A percentile compares a stretch with the other conserved stretches of the same genome.
Conservation (phyloP, 1,139 yeast genomes). For the Zygoascus sp. region DNA sequence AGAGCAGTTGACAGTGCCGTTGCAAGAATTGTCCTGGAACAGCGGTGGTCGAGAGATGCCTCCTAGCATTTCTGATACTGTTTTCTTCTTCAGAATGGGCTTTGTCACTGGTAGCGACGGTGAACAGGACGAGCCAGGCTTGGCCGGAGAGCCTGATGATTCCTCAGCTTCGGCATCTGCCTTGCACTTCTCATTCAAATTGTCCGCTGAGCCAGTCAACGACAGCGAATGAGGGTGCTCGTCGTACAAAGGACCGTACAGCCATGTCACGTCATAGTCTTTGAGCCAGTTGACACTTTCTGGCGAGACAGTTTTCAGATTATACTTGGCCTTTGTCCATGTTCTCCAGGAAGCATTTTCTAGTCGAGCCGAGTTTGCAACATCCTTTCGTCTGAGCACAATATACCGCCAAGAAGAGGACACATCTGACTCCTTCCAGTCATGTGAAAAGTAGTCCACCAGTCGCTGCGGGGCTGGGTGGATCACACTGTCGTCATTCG, state of each 20-base stretch:
- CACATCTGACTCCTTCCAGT: slow-evolving; percentile 93
- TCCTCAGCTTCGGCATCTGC: not conserved
- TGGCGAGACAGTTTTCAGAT: slow-evolving; percentile 69
- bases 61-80: slow-evolving; percentile 64
- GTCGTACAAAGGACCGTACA: slow-evolving; percentile 72
- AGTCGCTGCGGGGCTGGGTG: slow-evolving; percentile 79
- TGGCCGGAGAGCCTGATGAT: not conserved
- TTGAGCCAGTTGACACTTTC: slow-evolving; percentile 78
- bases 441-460: slow-evolving; percentile 89
- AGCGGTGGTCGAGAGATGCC: slow-evolving; percentile 40
- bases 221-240: slow-evolving; percentile 38
- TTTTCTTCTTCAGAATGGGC: slow-evolving; percentile 77
- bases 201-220: slow-evolving; percentile 17
- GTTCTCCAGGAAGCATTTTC: slow-evolving; percentile 87
- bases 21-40: slow-evolving; percentile 16
- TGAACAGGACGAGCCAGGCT: slow-evolving; percentile 6
- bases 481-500: slow-evolving; percentile 76
- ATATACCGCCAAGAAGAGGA: slow-evolving; percentile 95
- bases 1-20: slow-evolving; percentile 16
- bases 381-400: slow-evolving; percentile 64
- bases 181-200: slow-evolving; percentile 12
- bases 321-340: slow-evolving; percentile 77
- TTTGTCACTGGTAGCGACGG: slow-evolving; percentile 40
- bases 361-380: slow-evolving; percentile 56
- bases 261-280: slow-evolving; percentile 81